Evolutionary conservation across 352 stramenopile genomes (phyloP).

Genomic region (Globisporangium carolinianum): DNA sequence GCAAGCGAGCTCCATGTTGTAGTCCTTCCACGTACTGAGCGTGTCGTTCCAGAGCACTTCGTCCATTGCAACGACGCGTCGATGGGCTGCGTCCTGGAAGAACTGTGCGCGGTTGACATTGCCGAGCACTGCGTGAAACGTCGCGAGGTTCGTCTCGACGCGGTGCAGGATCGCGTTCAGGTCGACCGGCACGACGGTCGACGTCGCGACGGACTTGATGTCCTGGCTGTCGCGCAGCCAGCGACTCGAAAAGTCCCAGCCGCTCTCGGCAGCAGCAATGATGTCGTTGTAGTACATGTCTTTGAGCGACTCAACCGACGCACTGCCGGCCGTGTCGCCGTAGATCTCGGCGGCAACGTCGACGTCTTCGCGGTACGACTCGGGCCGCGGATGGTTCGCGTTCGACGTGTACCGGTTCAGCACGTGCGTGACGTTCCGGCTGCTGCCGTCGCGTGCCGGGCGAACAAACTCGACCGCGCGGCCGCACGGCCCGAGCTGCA

Average conservation of each 20-base stretch:
- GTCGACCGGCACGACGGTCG: constrained; percentile 72
- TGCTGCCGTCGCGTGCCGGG: neutral
- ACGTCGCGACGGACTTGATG: constrained; percentile 68
- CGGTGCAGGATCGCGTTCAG: constrained; percentile 81
- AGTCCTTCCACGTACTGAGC: constrained; percentile 64
- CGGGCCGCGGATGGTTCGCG: constrained; percentile 66
- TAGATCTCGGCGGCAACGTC: constrained; percentile 59
- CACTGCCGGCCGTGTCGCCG: constrained; percentile 25
- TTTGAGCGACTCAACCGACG: constrained; percentile 49
- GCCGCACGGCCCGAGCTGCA: constrained; percentile 53
- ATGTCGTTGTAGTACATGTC: constrained; percentile 79
- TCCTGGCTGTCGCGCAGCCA: constrained; percentile 61
- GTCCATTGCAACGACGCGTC: constrained; percentile 51
- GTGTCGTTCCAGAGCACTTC: constrained; percentile 61
- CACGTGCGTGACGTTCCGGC: constrained; percentile 21
- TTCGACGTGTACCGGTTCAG: constrained; percentile 81
- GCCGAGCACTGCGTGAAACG: constrained; percentile 47
- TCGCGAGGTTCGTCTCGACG: constrained; percentile 68
- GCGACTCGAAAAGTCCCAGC: constrained; percentile 88
- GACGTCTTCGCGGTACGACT: constrained; percentile 85
- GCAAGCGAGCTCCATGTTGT: constrained; percentile 36
- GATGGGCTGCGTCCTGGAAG: constrained; percentile 35
- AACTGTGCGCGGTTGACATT: constrained; percentile 30
- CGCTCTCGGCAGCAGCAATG: constrained; percentile 80
- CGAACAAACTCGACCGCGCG: constrained; percentile 49